Evolutionary conservation across 2,329 filamentous ascomycete genomes (phyloP), one percentile per base, ranked within the genome.

Genomic region (Cordyceps pruinosa): DNA sequence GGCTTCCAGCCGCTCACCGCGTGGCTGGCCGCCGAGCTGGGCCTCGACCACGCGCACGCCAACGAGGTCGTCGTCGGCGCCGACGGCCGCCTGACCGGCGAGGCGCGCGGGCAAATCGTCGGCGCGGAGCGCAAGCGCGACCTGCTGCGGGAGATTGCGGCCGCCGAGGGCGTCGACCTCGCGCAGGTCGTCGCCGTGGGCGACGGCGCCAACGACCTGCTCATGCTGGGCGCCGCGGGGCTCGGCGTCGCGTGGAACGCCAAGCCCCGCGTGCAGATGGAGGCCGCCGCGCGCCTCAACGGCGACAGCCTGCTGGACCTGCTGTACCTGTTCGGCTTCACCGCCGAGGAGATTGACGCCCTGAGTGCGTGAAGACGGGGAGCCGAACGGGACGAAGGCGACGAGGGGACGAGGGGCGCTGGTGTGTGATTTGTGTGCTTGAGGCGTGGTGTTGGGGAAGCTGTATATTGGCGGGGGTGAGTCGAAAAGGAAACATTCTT

Each of bases 1-100:
- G 94, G 94, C 0, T 99, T 99, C 73, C 84, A 89, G 61, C 92
- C 93, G 0, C 75, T 97, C 61, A 95, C 94, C 0, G 80, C 84
- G 58, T 97, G 92, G 90, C 81, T 97, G 35, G 91, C 89, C 17
- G 77, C 77, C 41, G 79, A 90, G 66, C 76, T 99, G 26, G 90
- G 90, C 15, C 83, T 99, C 57, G 89, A 97, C 71, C 86, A 96
- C 67, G 91, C 90, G 0, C 84, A 87, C 69, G 94, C 94, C 41
- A 99, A 99, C 70, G 86, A 93, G 65, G 87, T 93, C 0, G 80
- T 85, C 17, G 77, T 87, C 17, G 54, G n/a, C 45, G 83, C 84
- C 60, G 75, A 81, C 35, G 74, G 74, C 35, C 77, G 74, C 28
- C 73, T 94, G 41, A 93, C 88, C 0, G 89, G 89, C 23, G 85